These are phyloP conservation scores for Neopestalotiopsis clavispora DNA, from an alignment of 2,329 filamentous ascomycete genomes.

Conservation along the genomic window DNA sequence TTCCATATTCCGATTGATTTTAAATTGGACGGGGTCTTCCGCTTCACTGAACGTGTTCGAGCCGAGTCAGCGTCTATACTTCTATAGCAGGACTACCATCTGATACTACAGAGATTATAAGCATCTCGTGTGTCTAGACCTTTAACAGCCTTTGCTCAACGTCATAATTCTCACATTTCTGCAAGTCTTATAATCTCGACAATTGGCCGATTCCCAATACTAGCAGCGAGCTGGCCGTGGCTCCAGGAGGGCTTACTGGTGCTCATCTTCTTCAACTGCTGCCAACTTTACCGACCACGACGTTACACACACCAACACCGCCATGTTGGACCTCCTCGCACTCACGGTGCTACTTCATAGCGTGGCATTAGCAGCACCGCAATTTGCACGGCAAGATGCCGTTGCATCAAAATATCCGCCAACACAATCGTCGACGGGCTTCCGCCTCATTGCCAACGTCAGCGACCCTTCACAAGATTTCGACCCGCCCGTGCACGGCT, in stretches of 20 bases:
- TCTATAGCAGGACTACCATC: background rate
- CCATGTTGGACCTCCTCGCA: background rate
- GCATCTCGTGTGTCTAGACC: background rate
- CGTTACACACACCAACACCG: background rate
- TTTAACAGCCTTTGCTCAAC: background rate
- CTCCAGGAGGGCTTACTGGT: too few relatives aligned
- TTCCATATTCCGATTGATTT: background rate
- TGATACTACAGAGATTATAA: background rate
- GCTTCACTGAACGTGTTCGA: background rate
- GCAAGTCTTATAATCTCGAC: background rate
- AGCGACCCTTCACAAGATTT: conserved; percentile 46
- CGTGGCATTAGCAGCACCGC: conserved; percentile 17
- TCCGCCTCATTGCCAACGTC: conserved; percentile 51
- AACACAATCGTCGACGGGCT: conserved; percentile 33
- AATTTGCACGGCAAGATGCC: background rate
- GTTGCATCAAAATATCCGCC: conserved; percentile 26
- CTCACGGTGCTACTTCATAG: conserved; percentile 11
- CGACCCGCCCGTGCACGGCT: conserved; percentile 44
- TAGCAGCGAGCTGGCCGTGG: background rate
- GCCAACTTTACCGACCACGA: background rate
- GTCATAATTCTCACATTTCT: background rate
- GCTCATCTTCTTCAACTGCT: background rate
- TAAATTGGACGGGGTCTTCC: background rate
- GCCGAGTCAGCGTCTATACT: background rate
- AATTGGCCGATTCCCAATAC: background rate